Evolutionary conservation across 495 filamentous ascomycete species (phyloP).

Genomic region (Talaromyces proteolyticus): DNA sequence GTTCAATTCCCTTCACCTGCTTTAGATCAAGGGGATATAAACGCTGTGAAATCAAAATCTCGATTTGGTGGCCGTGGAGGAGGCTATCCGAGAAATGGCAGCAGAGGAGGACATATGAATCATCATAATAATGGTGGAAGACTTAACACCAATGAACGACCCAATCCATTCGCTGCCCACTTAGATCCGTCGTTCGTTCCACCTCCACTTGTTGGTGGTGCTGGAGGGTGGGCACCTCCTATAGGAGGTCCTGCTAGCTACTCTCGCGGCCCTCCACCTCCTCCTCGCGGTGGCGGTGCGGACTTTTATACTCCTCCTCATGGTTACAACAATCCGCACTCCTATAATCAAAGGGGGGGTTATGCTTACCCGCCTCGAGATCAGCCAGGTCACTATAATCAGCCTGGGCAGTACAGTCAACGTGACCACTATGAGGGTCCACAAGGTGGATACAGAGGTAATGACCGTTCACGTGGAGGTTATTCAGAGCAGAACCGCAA

Average conservation of each 20-base stretch:
- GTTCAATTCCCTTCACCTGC: conserved; percentile 64
- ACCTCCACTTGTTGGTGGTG: conserved; percentile 22
- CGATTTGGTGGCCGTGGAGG: conserved; percentile 53
- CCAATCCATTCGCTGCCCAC: conserved; percentile 50
- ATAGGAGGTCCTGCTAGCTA: conserved; percentile 23
- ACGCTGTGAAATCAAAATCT: conserved; percentile 55
- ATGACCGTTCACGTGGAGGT: conserved; percentile 19
- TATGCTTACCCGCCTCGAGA: conserved; percentile 21
- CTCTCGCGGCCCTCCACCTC: conserved; percentile 34
- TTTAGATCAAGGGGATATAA: conserved; percentile 68
- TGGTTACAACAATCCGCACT: conserved; percentile 15
- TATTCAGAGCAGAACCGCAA: conserved; percentile 16
- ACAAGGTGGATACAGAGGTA: conserved; percentile 17
- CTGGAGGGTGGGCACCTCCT: conserved; percentile 35
- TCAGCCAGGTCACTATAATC: conserved; percentile 21
- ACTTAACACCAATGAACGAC: conserved; percentile 22
- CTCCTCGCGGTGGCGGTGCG: conserved; percentile 31
- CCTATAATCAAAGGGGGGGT: conserved; percentile 18
- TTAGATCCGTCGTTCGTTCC: conserved; percentile 45
- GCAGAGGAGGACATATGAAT: conserved; percentile 48
- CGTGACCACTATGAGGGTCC: conserved; percentile 15
- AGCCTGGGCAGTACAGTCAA: conserved; percentile 12
- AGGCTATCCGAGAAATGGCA: conserved; percentile 53
- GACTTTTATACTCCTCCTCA: conserved; percentile 20
- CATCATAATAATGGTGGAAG: conserved; percentile 23